Evolutionary conservation across 2,329 filamentous ascomycete genomes (phyloP).

Genomic region (Neocucurbitaria cava): DNA sequence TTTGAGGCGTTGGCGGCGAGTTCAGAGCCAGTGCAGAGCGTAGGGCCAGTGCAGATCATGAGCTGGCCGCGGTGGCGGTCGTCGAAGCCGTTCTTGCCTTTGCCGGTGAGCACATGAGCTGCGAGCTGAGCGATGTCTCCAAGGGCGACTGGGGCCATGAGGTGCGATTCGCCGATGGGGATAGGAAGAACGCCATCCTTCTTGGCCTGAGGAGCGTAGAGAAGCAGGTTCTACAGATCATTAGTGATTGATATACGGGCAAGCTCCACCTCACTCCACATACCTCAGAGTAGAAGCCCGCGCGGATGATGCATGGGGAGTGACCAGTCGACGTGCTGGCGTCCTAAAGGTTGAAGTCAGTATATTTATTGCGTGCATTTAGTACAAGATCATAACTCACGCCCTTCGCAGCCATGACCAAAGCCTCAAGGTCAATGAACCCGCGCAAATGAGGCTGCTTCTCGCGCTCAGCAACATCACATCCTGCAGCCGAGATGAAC

Average conservation of each 20-base stretch:
- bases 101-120: constrained; percentile 57
- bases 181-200: constrained; percentile 55
- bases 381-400: too few relatives aligned
- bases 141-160: constrained; percentile 57
- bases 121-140: constrained; percentile 58
- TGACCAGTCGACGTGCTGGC: constrained; percentile 38
- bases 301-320: constrained; percentile 55
- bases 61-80: constrained; percentile 61
- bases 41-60: constrained; percentile 60
- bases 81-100: constrained; percentile 58
- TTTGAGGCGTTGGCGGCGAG: constrained; percentile 56
- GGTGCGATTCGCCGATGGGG: constrained; percentile 57
- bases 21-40: constrained; percentile 56
- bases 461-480: constrained; percentile 58
- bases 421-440: constrained; percentile 59
- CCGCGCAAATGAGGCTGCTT: constrained; percentile 59
- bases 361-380: too few relatives aligned
- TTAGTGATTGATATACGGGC: background rate
- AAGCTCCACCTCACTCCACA: background rate
- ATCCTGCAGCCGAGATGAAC: constrained; percentile 58
- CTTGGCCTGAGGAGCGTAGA: constrained; percentile 56
- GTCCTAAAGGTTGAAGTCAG: constrained; percentile 28
- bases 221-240: constrained; percentile 53
- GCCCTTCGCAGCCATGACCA: constrained; percentile 55
- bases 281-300: constrained; percentile 7